Conservation (phyloP, 306 rosid species). For the Luffa aegyptiaca region DNA sequence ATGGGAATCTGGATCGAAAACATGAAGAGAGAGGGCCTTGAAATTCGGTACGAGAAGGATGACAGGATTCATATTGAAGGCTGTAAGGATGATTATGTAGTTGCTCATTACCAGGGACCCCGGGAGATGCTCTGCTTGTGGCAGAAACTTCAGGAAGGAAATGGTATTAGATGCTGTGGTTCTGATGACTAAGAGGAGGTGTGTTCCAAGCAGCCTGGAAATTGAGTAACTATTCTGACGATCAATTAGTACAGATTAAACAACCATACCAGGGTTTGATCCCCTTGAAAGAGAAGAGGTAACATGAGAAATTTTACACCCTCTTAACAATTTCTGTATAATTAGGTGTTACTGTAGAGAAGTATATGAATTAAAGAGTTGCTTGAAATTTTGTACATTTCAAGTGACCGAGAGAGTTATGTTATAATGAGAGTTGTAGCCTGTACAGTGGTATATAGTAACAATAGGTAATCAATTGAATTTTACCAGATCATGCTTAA, state of each 20-base stretch:
- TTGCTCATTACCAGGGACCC: constrained; percentile 98
- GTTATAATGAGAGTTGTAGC: background rate
- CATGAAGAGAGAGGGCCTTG: constrained; percentile 59
- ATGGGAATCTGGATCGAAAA: constrained; percentile 98
- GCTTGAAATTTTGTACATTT: constrained; percentile 7
- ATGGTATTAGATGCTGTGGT: constrained; percentile 67
- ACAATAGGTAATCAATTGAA: background rate
- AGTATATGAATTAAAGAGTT: background rate
- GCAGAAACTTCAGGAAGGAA: constrained; percentile 76
- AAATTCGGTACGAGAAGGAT: constrained; percentile 62
- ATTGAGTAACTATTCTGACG: background rate
- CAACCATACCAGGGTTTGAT: background rate
- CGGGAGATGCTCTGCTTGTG: constrained; percentile 93
- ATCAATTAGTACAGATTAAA: background rate
- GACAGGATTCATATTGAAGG: constrained; percentile 53
- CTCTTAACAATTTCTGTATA: background rate
- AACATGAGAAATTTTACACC: background rate
- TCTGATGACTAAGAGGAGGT: background rate
- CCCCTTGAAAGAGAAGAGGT: constrained; percentile 3
- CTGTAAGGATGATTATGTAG: constrained; percentile 78
- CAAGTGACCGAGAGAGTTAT: background rate
- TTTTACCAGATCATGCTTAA: background rate
- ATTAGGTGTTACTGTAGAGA: background rate
- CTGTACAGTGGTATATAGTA: background rate
- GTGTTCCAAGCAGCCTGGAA: background rate